These are phyloP conservation scores for Xylariaceae sp. DNA, from an alignment of 2,329 filamentous ascomycete genomes.

Conservation along the genomic window DNA sequence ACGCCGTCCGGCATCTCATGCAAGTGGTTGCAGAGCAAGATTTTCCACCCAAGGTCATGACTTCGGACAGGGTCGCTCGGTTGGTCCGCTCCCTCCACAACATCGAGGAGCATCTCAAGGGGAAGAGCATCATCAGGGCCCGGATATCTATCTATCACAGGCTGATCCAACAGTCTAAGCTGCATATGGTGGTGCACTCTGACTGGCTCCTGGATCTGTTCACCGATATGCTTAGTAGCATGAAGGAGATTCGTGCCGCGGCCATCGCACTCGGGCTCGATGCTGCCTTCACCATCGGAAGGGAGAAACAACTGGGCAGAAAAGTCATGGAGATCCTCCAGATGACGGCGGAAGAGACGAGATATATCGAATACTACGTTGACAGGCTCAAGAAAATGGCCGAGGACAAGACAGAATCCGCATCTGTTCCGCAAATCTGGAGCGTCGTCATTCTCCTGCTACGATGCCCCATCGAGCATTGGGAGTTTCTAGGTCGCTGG, in stretches of 20 bases:
- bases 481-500: conserved; percentile 69
- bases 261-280: conserved; percentile 70
- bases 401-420: conserved; percentile 51
- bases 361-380: conserved; percentile 63
- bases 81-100: conserved; percentile 64
- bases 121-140: conserved; percentile 73
- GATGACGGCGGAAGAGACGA: conserved; percentile 48
- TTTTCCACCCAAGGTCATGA: conserved; percentile 70
- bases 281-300: conserved; percentile 60
- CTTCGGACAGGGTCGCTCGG: conserved; percentile 58
- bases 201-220: conserved; percentile 82
- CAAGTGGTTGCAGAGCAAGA: conserved; percentile 73
- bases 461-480: conserved; percentile 56
- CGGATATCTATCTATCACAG: conserved; percentile 73
- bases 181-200: conserved; percentile 61
- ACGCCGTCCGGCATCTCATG: conserved; percentile 70
- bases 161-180: conserved; percentile 62
- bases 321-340: conserved; percentile 59
- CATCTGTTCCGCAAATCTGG: conserved; percentile 81
- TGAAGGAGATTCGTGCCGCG: conserved; percentile 67
- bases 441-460: conserved; percentile 73
- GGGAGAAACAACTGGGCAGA: conserved; percentile 59
- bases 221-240: conserved; percentile 68
- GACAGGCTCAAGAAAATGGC: conserved; percentile 62
- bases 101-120: conserved; percentile 65